These are phyloP conservation scores for Nadsonia fulvescens DNA, from an alignment of 805 yeast genomes.

Conservation along the genomic window DNA sequence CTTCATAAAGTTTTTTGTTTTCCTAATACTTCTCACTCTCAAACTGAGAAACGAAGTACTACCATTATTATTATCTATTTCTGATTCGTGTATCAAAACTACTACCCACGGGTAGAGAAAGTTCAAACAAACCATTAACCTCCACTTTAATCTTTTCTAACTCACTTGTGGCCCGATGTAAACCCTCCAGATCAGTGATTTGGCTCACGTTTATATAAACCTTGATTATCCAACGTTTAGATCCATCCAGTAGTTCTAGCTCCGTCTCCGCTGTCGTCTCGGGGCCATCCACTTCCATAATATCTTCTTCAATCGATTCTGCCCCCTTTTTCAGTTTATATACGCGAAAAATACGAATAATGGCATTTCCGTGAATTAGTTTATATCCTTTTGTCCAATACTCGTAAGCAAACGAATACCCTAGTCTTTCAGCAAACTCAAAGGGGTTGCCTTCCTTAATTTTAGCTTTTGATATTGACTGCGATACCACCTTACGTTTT, in stretches of 20 bases:
- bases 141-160: conserved; percentile 45
- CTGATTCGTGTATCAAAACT: conserved; percentile 62
- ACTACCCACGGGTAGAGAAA: conserved; percentile 61
- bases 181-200: conserved; percentile 57
- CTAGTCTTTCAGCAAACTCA: conserved; percentile 38
- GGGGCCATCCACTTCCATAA: conserved; percentile 4
- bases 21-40: conserved; percentile 1
- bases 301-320: conserved; percentile 6
- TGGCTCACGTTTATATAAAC: conserved; percentile 54
- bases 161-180: conserved; percentile 46
- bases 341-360: conserved; percentile 35
- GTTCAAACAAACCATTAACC: conserved; percentile 45
- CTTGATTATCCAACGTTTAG: conserved; percentile 26
- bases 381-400: conserved; percentile 45
- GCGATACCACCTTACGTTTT: conserved; percentile 34
- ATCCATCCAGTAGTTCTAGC: conserved; percentile 13
- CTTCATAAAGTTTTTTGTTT: too few relatives aligned
- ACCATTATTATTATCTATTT: too few relatives aligned
- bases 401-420: conserved; percentile 47
- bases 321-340: conserved; percentile 20
- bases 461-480: conserved; percentile 42
- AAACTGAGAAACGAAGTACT: too few relatives aligned
- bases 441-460: conserved; percentile 21
- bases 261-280: conserved; percentile 1
- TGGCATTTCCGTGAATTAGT: conserved; percentile 41